Evolutionary conservation across 176 grass and related monocot genomes (phyloP), one percentile per base, ranked within the genome.

Genomic region (Eragrostis curvula): DNA sequence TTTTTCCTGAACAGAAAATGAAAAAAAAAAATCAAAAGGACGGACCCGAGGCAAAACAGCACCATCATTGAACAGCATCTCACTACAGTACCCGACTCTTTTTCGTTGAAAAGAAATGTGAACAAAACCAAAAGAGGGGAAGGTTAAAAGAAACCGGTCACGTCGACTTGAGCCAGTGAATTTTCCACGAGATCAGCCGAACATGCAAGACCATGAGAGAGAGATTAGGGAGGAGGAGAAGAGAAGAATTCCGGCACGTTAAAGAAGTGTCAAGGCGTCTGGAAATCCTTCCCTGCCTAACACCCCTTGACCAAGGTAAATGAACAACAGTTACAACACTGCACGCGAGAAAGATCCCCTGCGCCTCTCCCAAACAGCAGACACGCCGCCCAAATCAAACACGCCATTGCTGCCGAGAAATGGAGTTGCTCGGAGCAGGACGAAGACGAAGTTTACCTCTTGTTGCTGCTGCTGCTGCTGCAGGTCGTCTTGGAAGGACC

Each of bases 31-130:
- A 15, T 56, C 30, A 8, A 41, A 27, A 25, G 16, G 23, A 71
- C 12, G 32, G 30, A 32, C 57, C 70, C 57, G 51, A 83, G 14
- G 49, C 48, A 5, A 61, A 81, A 40, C 46, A 56, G 14, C 72
- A 85, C 36, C 76, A 89, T 85, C 66, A 82, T 86, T 82, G 78
- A 32, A 27, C 65, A 86, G 88, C 83, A 90, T 90, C 88, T 66
- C 73, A 9, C 74, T 43, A 83, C 84, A 90, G 87, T 67, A 8
- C 50, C 76, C n/a, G 59, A 21, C 83, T 64, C 77, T 75, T 76
- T 67, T 50, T 45, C 3, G 49, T 46, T 73, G 71, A 51, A 81
- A 85, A 66, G 78, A 80, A 71, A 58, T 75, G 57, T 21, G 29
- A 87, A 84, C 75, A 21, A 15, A 55, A 46, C 28, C 23, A 74